phyloP scores from a whole-genome alignment of 352 stramenopile species.

The Globisporangium irregulare region DNA sequence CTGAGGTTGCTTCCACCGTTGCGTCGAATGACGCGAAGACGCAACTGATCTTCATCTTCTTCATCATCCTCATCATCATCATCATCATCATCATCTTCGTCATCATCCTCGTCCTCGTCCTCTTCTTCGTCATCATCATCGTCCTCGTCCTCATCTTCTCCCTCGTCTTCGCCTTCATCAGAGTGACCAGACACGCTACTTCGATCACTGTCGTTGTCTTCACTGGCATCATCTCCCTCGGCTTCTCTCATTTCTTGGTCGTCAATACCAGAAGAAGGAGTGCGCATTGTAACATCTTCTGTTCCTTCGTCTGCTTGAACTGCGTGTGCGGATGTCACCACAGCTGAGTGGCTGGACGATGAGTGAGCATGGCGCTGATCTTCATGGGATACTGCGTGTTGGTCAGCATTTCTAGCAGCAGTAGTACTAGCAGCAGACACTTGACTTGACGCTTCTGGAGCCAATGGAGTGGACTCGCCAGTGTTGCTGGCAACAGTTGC shows the following conservation, averaged over 20 bases:
- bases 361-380: neutral
- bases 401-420: neutral
- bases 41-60: slow-evolving; percentile 53
- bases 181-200: slow-evolving; percentile 59
- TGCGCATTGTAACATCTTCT: slow-evolving; percentile 70
- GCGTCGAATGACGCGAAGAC: slow-evolving; percentile 50
- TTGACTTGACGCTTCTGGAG: neutral
- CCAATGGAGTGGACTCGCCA: neutral
- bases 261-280: slow-evolving; percentile 35
- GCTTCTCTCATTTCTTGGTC: slow-evolving; percentile 63
- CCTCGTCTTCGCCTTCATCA: slow-evolving; percentile 22
- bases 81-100: slow-evolving; percentile 58
- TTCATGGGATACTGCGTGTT: neutral
- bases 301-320: slow-evolving; percentile 18
- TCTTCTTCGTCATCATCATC: slow-evolving; percentile 69
- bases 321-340: neutral
- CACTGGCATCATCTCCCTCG: slow-evolving; percentile 44
- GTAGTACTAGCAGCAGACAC: neutral
- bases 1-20: slow-evolving; percentile 25
- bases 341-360: neutral
- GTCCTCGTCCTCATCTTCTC: slow-evolving; percentile 26
- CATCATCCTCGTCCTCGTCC: slow-evolving; percentile 54
- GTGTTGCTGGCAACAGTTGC: neutral
- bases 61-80: slow-evolving; percentile 60
- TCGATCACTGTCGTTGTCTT: slow-evolving; percentile 52